Evolutionary conservation across 2,329 filamentous ascomycete genomes (phyloP).

Genomic region (Akanthomyces uredinophilus): DNA sequence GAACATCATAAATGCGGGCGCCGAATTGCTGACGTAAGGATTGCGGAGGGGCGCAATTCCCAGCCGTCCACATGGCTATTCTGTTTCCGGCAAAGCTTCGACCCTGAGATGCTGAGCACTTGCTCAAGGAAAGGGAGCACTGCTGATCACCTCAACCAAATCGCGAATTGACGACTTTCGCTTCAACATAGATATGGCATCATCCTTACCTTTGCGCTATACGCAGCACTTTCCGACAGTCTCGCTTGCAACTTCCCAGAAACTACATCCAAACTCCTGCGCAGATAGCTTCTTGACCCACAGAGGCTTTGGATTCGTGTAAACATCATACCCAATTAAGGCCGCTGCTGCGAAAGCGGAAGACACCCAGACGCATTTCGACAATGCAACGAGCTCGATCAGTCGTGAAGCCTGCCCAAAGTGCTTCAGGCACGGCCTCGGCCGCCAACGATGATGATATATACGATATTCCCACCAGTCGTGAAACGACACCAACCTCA

Average conservation of each 20-base stretch:
- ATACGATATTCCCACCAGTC: conserved; percentile 11
- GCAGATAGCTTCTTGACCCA: background rate
- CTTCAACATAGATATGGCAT: background rate
- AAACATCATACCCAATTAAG: background rate
- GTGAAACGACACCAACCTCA: conserved; percentile 2
- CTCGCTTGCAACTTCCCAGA: background rate
- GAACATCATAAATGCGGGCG: conserved; percentile 4
- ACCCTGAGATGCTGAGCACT: background rate
- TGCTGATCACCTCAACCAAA: background rate
- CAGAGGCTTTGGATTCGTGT: background rate
- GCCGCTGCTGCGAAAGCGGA: background rate
- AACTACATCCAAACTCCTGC: background rate
- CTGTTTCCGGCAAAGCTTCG: conserved; percentile 11
- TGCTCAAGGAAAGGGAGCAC: background rate
- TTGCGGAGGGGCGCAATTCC: background rate
- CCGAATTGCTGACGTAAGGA: conserved; percentile 13
- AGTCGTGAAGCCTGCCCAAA: background rate
- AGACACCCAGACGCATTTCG: background rate
- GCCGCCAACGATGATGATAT: conserved; percentile 9
- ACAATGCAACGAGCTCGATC: background rate
- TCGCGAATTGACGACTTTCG: conserved; percentile 2
- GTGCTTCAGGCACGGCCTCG: background rate
- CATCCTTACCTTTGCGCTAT: background rate
- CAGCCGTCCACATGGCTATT: background rate
- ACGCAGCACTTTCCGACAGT: background rate